Conservation (phyloP, 78 protist genomes). For the Isochrysis galbana region DNA sequence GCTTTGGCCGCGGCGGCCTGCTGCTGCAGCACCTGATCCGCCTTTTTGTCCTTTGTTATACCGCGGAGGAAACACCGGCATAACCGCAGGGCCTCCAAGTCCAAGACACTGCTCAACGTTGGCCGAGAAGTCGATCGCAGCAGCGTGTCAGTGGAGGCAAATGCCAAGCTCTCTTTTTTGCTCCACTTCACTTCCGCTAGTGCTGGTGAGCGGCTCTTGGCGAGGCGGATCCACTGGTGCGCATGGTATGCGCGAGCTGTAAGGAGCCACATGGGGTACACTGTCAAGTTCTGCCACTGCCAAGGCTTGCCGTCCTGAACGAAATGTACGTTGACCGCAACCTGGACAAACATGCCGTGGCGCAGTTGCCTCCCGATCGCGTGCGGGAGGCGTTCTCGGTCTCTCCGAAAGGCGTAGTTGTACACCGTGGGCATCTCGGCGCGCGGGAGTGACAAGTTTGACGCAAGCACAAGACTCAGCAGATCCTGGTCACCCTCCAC, state of each 20-base stretch:
- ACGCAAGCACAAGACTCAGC: not conserved
- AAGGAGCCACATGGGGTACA: not conserved
- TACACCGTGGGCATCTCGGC: not conserved
- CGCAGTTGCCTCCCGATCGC: not conserved
- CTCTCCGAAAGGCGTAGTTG: constrained; percentile 4
- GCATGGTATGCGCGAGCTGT: not conserved
- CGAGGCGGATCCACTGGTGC: not conserved
- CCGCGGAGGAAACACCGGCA: not conserved
- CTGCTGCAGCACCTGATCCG: not conserved
- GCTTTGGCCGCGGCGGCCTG: too few species aligned
- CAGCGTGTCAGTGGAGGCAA: too few species aligned
- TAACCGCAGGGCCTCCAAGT: not conserved
- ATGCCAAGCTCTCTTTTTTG: not conserved
- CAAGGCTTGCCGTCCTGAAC: constrained; percentile 5
- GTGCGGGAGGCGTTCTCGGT: not conserved
- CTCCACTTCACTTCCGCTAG: not conserved
- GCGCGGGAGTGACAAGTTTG: not conserved
- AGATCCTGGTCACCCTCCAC: constrained; percentile 6
- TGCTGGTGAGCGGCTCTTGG: not conserved
- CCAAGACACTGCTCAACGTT: not conserved
- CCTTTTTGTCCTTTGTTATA: not conserved
- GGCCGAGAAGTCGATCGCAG: too few species aligned
- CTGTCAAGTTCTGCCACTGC: not conserved
- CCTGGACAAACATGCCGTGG: not conserved
- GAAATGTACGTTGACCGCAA: not conserved